Conservation (phyloP, 2,329 filamentous ascomycete genomes). For the Fusarium sp. region DNA sequence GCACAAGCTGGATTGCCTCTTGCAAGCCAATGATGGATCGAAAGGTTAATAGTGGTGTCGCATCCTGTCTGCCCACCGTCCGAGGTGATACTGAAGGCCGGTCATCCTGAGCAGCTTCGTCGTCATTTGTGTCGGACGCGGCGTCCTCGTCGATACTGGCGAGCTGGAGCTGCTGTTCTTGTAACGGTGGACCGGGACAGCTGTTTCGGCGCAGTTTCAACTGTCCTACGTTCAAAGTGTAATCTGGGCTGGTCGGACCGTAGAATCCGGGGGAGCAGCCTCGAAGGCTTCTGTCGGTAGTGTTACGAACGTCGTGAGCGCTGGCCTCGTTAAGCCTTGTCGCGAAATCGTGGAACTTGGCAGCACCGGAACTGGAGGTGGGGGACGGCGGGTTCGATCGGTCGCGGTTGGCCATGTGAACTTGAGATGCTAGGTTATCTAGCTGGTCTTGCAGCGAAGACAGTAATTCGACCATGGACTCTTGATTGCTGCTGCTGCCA, state of each 20-base stretch:
- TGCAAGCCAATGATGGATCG: constrained; percentile 18
- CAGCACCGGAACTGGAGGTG: not conserved
- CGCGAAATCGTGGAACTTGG: not conserved
- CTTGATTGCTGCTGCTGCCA: constrained; percentile 7
- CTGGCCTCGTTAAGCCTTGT: not conserved
- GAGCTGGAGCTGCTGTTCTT: constrained; percentile 24
- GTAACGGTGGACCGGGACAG: not conserved
- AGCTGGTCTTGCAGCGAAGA: constrained; percentile 21
- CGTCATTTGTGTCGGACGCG: constrained; percentile 1
- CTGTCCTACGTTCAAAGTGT: constrained; percentile 42
- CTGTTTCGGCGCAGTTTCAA: constrained; percentile 29
- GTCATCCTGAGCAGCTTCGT: not conserved
- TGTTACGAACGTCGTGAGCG: not conserved
- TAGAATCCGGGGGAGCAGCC: constrained; percentile 29
- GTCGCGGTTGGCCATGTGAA: constrained; percentile 4
- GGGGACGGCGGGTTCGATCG: constrained; percentile 7
- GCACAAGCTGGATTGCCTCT: constrained; percentile 19
- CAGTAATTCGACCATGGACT: constrained; percentile 21
- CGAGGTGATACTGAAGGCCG: not conserved
- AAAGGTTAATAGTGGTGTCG: constrained; percentile 20
- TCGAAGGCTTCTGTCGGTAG: not conserved
- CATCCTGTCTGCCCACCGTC: constrained; percentile 10
- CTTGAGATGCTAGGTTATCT: constrained; percentile 25
- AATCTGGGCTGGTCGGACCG: constrained; percentile 44
- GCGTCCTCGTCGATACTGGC: constrained; percentile 27